Evolutionary conservation across 2,329 filamentous ascomycete genomes (phyloP).

Genomic region (Zymoseptoria tritici): DNA sequence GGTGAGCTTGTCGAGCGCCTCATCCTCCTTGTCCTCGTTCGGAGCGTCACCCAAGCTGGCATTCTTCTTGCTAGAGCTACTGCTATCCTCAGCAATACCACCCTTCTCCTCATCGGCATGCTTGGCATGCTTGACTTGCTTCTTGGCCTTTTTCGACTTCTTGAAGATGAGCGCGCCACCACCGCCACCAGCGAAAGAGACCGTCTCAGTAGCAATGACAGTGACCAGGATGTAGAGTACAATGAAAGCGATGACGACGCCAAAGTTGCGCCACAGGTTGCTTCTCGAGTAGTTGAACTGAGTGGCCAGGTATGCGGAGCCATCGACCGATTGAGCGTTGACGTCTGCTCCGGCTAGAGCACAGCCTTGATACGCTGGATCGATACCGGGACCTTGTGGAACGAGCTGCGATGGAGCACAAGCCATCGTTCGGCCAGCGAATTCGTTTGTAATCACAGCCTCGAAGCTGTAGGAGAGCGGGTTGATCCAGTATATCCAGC

Average conservation of each 20-base stretch:
- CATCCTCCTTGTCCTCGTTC: constrained; percentile 31
- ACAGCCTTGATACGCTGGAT: constrained; percentile 55
- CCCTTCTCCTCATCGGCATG: constrained; percentile 54
- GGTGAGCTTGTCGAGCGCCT: constrained; percentile 42
- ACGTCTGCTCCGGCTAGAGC: constrained; percentile 50
- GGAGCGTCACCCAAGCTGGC: constrained; percentile 22
- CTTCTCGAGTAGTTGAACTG: constrained; percentile 51
- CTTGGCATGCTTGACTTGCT: constrained; percentile 41
- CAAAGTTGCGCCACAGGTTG: constrained; percentile 66
- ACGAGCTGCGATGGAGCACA: constrained; percentile 54
- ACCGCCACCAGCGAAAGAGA: constrained; percentile 55
- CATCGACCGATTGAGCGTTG: constrained; percentile 45
- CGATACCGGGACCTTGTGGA: constrained; percentile 49
- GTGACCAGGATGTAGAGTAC: constrained; percentile 68
- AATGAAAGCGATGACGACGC: constrained; percentile 67
- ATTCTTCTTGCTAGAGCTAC: constrained; percentile 27
- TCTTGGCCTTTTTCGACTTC: constrained; percentile 55
- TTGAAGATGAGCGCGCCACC: constrained; percentile 68
- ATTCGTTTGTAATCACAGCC: constrained; percentile 60
- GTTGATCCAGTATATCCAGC: constrained; percentile 50
- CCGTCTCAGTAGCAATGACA: constrained; percentile 59
- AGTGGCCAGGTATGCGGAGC: constrained; percentile 47
- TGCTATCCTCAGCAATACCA: constrained; percentile 24
- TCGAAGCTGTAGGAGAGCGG: constrained; percentile 57
- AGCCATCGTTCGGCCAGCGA: constrained; percentile 48